Base-by-base conservation (phyloP, 2,329 filamentous ascomycete species). In the Plectosphaerella sp. region DNA sequence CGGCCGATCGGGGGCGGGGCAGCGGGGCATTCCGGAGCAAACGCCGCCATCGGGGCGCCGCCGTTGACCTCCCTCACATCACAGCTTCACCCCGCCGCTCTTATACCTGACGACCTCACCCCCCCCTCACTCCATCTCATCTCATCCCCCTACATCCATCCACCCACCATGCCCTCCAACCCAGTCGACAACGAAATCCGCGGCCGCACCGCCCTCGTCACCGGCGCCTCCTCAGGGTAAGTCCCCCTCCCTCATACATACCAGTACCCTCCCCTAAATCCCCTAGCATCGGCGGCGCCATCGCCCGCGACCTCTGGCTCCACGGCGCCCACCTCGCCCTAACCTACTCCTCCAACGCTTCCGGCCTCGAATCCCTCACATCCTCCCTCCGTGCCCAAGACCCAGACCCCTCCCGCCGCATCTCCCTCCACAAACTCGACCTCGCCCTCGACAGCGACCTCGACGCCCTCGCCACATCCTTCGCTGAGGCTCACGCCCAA, bases 191-290 rank as follows among this genome's bases (percentile, higher is more conserved):
- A 79, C 57, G 70, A 76, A 47, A 68, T 84, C 53, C 68, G 68
- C 39, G 79, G 79, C 52, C 72, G 77, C 49, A 66, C 84, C 43
- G 82, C 80, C 45, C 71, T 85, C 9, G 75, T 85, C 46, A 85
- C 82, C 2, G 82, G 82, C 43, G 82, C 81, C 46, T 84, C 80
- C 49, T 80, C 80, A 59, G 81, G 82, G 81, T 82, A 67, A 64
- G 67, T 58, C 45, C 28, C 37, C 35, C 37, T 28, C 14, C 2
- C 9, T 24, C 35, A 5, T 22, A 22, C 16, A 18, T n/a, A 15
- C 45, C n/a, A 22, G 5, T 5, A 22, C 22, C 15, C 5, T 28
- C 36, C 22, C 24, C 52, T 12, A 49, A 55, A 47, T 20, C 8
- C 33, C 12, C 28, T 52, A 84, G 82, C n/a, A 85, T 86, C 48